phyloP scores from a whole-genome alignment of 2,329 filamentous ascomycete genomes.

The Macroventuria anomochaeta region DNA sequence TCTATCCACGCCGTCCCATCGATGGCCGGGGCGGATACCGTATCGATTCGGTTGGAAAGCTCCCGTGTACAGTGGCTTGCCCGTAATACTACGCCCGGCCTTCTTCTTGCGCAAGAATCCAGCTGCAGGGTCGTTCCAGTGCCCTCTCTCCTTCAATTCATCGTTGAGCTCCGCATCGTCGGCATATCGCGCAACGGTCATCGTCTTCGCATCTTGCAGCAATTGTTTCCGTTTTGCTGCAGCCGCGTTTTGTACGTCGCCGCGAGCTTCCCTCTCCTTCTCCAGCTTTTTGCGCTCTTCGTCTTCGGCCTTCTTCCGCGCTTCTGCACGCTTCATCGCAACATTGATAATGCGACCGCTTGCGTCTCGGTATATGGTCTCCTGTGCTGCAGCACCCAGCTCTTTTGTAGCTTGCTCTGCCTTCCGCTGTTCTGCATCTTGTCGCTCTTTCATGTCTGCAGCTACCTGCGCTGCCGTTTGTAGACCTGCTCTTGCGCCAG shows the following conservation, averaged over 20 bases:
- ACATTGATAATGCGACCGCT: slow-evolving; percentile 94
- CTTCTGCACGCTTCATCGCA: slow-evolving; percentile 86
- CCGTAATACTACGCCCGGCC: slow-evolving; percentile 54
- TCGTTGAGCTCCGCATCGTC: slow-evolving; percentile 88
- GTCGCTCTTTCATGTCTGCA: slow-evolving; percentile 64
- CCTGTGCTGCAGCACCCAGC: slow-evolving; percentile 54
- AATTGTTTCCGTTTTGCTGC: slow-evolving; percentile 69
- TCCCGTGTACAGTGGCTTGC: slow-evolving; percentile 76
- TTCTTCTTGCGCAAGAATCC: slow-evolving; percentile 70
- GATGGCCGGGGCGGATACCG: slow-evolving; percentile 87
- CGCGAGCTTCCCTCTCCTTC: slow-evolving; percentile 74
- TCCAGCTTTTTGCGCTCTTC: slow-evolving; percentile 68
- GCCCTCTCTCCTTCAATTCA: slow-evolving; percentile 74
- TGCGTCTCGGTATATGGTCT: slow-evolving; percentile 95
- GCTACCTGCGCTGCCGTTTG: slow-evolving; percentile 81
- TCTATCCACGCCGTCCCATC: slow-evolving; percentile 97
- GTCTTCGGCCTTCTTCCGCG: slow-evolving; percentile 78
- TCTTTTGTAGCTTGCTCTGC: slow-evolving; percentile 50
- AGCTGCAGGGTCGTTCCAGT: slow-evolving; percentile 96
- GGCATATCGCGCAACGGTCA: slow-evolving; percentile 78
- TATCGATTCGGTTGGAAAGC: slow-evolving; percentile 89
- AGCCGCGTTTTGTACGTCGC: slow-evolving; percentile 80
- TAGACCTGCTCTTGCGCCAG: slow-evolving; percentile 84
- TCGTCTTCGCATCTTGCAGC: slow-evolving; percentile 79
- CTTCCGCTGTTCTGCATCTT: slow-evolving; percentile 65